Percentiles rank a stretch among this genome's conserved stretches.
Evolutionary conservation across 139 green algal species (phyloP).

Genomic region (Pleodorina starrii): DNA sequence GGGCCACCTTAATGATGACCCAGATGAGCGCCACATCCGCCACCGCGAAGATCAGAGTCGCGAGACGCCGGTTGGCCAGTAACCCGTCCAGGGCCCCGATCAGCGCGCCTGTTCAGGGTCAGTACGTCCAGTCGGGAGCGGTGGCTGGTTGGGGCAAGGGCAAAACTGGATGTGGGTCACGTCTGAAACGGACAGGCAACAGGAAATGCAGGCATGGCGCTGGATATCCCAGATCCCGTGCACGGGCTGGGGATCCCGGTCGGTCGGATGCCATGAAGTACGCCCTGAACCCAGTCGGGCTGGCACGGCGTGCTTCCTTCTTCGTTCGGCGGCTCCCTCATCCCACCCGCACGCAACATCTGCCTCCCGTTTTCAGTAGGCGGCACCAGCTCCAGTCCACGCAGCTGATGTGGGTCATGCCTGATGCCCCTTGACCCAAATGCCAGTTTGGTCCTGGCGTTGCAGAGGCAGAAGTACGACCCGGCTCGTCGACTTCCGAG

Average conservation of each 20-base stretch:
- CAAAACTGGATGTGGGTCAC: not conserved
- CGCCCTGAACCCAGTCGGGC: not conserved
- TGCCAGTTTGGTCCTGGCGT: too few species aligned
- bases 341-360: not conserved
- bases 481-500: too few species aligned
- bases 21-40: constrained; percentile 15
- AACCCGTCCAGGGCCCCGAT: not conserved
- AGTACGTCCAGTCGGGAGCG: not conserved
- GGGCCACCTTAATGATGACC: not conserved
- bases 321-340: not conserved
- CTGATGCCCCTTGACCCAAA: not conserved
- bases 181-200: not conserved
- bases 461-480: too few species aligned
- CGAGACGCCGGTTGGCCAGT: constrained; percentile 29
- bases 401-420: not conserved
- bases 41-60: constrained; percentile 2
- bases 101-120: not conserved
- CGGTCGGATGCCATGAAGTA: not conserved
- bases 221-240: too few species aligned
- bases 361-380: not conserved
- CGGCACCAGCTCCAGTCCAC: not conserved
- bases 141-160: not conserved
- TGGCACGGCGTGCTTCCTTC: not conserved
- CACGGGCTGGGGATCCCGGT: too few species aligned
- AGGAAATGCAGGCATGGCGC: not conserved